Percentiles rank a stretch among this genome's conserved stretches.
These are phyloP conservation scores for Eurotiales sp. DNA, from an alignment of 2,329 filamentous ascomycete genomes.

Conservation along the genomic window DNA sequence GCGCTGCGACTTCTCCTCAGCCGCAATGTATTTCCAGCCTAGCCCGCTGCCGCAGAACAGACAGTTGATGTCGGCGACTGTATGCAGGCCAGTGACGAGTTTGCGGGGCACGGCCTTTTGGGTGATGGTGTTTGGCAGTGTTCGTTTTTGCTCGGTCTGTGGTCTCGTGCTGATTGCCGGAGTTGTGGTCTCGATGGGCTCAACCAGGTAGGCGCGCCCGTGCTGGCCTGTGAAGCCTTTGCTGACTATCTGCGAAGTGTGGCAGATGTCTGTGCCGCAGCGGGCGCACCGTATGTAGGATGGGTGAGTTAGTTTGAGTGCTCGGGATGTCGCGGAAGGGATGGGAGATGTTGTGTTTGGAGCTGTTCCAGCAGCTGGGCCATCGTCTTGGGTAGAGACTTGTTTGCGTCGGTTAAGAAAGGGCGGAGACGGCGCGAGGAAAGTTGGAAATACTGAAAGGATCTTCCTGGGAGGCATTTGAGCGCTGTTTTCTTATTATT, in stretches of 20 bases:
- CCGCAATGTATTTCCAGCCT: constrained; percentile 63
- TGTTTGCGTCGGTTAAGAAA: constrained; percentile 36
- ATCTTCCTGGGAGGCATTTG: constrained; percentile 5
- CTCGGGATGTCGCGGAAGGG: not conserved
- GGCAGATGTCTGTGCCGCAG: constrained; percentile 57
- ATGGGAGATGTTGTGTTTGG: not conserved
- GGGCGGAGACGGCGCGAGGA: constrained; percentile 30
- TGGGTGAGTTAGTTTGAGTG: constrained; percentile 28
- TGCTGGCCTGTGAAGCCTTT: constrained; percentile 65
- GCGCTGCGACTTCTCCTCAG: constrained; percentile 57
- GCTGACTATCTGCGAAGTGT: constrained; percentile 58
- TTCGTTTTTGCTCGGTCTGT: constrained; percentile 24
- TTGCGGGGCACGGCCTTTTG: constrained; percentile 56
- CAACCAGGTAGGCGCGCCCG: constrained; percentile 61
- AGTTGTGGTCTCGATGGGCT: constrained; percentile 19
- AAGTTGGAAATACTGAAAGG: constrained; percentile 4
- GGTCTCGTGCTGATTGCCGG: too few species aligned
- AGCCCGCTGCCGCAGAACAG: constrained; percentile 53
- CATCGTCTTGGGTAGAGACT: too few species aligned
- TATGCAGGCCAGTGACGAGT: constrained; percentile 61
- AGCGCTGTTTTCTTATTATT: not conserved
- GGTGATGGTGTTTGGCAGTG: constrained; percentile 57
- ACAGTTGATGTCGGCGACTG: constrained; percentile 59
- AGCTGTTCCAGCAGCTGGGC: not conserved
- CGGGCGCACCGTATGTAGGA: constrained; percentile 58